A percentile compares a stretch with the other conserved stretches of the same genome.
These are phyloP conservation scores for Pharus latifolius DNA, from an alignment of 176 grass and related monocot genomes.

Conservation along the genomic window DNA sequence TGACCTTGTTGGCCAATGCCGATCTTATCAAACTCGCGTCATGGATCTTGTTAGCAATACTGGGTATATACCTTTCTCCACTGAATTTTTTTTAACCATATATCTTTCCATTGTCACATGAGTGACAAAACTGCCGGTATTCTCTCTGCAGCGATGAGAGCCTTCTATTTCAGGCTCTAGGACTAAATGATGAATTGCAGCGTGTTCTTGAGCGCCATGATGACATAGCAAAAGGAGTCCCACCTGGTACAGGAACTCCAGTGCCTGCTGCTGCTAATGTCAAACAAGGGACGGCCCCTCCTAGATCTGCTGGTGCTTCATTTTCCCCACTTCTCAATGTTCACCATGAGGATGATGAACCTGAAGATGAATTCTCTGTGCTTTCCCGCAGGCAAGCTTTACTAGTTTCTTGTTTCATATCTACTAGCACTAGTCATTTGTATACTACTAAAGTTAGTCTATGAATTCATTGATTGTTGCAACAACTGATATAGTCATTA, in stretches of 20 bases:
- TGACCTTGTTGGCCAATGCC: slow-evolving; percentile 90
- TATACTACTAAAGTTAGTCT: slow-evolving; percentile 2
- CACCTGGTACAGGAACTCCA: slow-evolving; percentile 14
- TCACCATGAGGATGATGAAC: slow-evolving; percentile 65
- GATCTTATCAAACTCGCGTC: slow-evolving; percentile 65
- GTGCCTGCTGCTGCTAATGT: slow-evolving; percentile 26
- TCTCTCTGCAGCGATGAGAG: slow-evolving; percentile 73
- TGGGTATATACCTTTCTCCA: slow-evolving; percentile 31
- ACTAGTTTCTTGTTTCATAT: not conserved
- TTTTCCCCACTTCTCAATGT: slow-evolving; percentile 79
- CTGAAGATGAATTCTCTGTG: slow-evolving; percentile 64
- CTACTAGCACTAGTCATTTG: not conserved
- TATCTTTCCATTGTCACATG: slow-evolving; percentile 1
- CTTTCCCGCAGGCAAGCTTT: slow-evolving; percentile 66
- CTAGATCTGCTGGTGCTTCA: slow-evolving; percentile 30
- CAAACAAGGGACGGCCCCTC: slow-evolving; percentile 33
- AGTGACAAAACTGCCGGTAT: not conserved
- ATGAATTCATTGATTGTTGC: not conserved
- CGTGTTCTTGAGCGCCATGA: slow-evolving; percentile 86
- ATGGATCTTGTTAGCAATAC: slow-evolving; percentile 86
- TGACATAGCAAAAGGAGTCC: slow-evolving; percentile 56
- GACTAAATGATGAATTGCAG: slow-evolving; percentile 88
- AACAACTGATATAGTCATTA: not conserved
- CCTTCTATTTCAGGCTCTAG: slow-evolving; percentile 74
- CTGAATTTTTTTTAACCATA: not conserved